Percentiles rank a stretch among this genome's conserved stretches.
Conservation (phyloP, 1,284 basidiomycete species). For the Vanrija sp. region DNA sequence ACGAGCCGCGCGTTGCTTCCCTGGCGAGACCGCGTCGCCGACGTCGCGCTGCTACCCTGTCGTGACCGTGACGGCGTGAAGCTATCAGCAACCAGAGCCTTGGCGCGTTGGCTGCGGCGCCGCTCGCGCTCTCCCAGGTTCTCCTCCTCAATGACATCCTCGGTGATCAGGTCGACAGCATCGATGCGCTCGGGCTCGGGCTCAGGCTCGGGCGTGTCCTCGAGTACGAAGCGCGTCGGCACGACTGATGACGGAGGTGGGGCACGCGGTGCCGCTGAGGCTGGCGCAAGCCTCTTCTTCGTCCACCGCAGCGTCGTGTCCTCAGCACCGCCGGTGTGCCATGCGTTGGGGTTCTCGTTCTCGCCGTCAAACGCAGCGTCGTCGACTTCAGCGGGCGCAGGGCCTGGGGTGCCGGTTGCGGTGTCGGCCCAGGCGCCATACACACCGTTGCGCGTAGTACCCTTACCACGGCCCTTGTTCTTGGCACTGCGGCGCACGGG, state of each 20-base stretch:
- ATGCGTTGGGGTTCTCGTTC: constrained; percentile 13
- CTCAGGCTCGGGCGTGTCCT: neutral
- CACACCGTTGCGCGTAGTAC: constrained; percentile 22
- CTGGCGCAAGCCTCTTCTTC: neutral
- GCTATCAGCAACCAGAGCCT: neutral
- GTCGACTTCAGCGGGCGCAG: constrained; percentile 2
- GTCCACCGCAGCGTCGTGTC: constrained; percentile 6
- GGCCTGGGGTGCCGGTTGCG: neutral
- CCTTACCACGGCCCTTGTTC: constrained; percentile 19
- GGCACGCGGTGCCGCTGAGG: neutral
- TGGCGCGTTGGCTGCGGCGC: neutral
- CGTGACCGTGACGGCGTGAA: no score
- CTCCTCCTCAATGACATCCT: neutral
- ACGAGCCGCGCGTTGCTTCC: no score
- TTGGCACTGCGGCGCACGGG: constrained; percentile 40
- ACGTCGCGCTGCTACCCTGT: no score
- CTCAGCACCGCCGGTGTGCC: neutral
- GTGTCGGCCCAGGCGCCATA: constrained; percentile 50
- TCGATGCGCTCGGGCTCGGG: neutral
- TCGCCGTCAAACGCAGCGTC: constrained; percentile 15
- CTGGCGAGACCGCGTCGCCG: no score
- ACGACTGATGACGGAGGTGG: neutral
- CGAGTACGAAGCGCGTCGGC: neutral
- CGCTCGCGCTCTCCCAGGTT: neutral
- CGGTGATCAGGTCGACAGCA: constrained; percentile 13